Conservation (phyloP, 129 eudicot species). For the Artemisia argyi region DNA sequence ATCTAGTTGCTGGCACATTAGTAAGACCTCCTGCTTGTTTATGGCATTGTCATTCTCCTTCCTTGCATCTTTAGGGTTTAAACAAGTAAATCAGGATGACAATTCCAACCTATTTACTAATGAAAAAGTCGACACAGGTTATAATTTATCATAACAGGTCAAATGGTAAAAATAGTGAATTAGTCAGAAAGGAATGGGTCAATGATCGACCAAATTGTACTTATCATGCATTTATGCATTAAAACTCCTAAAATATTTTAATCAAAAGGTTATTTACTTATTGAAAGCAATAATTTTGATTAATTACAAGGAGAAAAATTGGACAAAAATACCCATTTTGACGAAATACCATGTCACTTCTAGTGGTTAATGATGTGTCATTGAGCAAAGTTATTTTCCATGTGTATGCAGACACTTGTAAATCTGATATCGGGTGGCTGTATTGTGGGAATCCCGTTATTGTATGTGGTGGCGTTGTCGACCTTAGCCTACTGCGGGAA, state of each 20-base stretch:
- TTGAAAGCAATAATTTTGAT: too few species aligned
- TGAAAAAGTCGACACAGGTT: neutral
- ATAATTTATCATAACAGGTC: neutral
- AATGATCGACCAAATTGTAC: too few species aligned
- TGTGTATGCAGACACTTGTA: conserved; percentile 60
- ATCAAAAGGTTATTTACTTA: too few species aligned
- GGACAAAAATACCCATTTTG: too few species aligned
- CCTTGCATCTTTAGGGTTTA: conserved; percentile 8
- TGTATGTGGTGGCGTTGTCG: conserved; percentile 53
- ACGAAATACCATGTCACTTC: neutral
- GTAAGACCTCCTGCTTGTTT: conserved; percentile 35
- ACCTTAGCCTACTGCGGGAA: conserved; percentile 79
- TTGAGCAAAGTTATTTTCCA: neutral
- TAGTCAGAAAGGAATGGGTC: too few species aligned
- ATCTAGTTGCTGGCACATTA: conserved; percentile 72
- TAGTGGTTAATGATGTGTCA: neutral
- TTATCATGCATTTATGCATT: too few species aligned
- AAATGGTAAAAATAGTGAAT: neutral
- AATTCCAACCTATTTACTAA: neutral
- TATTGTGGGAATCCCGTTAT: conserved; percentile 69
- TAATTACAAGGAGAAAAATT: too few species aligned
- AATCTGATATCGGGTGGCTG: conserved; percentile 86
- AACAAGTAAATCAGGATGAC: neutral
- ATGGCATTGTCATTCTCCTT: neutral
- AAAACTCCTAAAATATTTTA: too few species aligned